A percentile compares a stretch with the other conserved stretches of the same genome.
Evolutionary conservation across 129 eudicot genomes (phyloP).

Genomic region (Pittosporum tobira): DNA sequence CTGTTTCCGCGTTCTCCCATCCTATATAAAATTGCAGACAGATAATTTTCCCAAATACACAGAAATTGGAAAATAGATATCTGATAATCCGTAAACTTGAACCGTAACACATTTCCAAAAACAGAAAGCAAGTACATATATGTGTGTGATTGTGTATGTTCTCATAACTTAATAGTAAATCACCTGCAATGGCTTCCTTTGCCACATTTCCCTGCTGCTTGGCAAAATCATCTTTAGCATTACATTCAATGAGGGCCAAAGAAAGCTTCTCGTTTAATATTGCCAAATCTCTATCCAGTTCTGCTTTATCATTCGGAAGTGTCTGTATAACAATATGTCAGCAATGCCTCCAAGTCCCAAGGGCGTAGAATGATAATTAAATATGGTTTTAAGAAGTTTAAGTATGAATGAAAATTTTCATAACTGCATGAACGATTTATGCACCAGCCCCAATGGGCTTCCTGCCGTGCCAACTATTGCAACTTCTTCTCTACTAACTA

Average conservation of each 20-base stretch:
- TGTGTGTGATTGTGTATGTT: neutral
- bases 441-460: no score
- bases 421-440: no score
- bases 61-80: neutral
- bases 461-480: no score
- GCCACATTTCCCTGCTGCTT: conserved; percentile 68
- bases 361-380: no score
- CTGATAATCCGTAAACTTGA: neutral
- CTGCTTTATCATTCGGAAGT: conserved; percentile 51
- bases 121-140: neutral
- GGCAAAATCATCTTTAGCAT: conserved; percentile 59
- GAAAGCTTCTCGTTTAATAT: conserved; percentile 59
- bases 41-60: neutral
- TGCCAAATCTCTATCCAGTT: conserved; percentile 56
- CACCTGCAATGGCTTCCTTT: conserved; percentile 91
- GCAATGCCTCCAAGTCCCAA: conserved; percentile 13
- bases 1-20: conserved; percentile 81
- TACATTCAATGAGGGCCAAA: conserved; percentile 50
- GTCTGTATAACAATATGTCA: conserved; percentile 29
- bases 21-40: conserved; percentile 30
- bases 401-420: no score
- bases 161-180: conserved; percentile 3
- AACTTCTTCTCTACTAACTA: no score
- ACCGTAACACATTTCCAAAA: neutral
- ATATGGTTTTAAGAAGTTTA: no score